A percentile compares a stretch with the other conserved stretches of the same genome.
phyloP scores from a whole-genome alignment of 257 asterid genomes.

The Solanum chmielewskii region DNA sequence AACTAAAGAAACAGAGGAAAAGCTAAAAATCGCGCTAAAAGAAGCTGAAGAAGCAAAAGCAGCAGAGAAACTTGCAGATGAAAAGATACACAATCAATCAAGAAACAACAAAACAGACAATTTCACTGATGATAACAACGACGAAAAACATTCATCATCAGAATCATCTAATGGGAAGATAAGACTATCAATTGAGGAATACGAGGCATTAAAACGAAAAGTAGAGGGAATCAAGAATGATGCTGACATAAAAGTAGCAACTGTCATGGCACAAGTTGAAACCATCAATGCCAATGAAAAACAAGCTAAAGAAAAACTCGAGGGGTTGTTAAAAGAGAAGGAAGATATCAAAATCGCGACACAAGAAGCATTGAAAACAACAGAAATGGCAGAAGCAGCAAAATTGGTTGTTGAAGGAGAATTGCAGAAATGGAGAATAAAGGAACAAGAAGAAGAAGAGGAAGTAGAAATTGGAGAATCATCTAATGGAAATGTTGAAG shows the following conservation, averaged over 20 bases:
- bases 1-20: slow-evolving; percentile 54
- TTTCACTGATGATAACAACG: neutral
- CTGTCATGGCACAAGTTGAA: slow-evolving; percentile 27
- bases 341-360: slow-evolving; percentile 53
- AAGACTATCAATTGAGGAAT: slow-evolving; percentile 10
- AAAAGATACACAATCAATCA: neutral
- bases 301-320: slow-evolving; percentile 55
- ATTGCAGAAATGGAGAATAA: slow-evolving; percentile 66
- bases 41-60: slow-evolving; percentile 75
- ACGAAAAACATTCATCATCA: neutral
- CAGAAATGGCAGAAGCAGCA: slow-evolving; percentile 88
- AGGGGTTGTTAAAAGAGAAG: slow-evolving; percentile 48
- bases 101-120: neutral
- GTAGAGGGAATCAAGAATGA: slow-evolving; percentile 9
- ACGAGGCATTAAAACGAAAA: slow-evolving; percentile 9
- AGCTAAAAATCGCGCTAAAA: slow-evolving; percentile 23
- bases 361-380: slow-evolving; percentile 50
- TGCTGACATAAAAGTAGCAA: slow-evolving; percentile 28
- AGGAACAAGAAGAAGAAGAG: slow-evolving; percentile 61
- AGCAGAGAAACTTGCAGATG: slow-evolving; percentile 12
- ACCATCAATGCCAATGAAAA: slow-evolving; percentile 47
- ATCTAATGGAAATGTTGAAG: slow-evolving; percentile 3
- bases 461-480: slow-evolving; percentile 54
- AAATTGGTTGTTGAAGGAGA: slow-evolving; percentile 79
- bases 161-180: slow-evolving; percentile 4